Evolutionary conservation across 1,284 basidiomycete genomes (phyloP).

Genomic region (Ceratobasidium sp.): DNA sequence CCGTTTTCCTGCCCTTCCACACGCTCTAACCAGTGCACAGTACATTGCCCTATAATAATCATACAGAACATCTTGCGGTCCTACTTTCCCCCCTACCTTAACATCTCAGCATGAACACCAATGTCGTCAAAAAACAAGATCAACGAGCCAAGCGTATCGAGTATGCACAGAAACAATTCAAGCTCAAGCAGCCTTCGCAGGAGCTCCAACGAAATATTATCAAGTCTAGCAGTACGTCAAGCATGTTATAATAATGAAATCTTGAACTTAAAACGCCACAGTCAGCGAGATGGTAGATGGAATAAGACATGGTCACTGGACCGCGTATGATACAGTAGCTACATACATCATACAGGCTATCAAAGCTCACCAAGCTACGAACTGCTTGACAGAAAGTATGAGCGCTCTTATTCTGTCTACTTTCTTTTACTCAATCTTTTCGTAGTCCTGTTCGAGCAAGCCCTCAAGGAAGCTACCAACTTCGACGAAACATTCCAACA

Average conservation of each 20-base stretch:
- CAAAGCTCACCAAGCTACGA: slow-evolving; percentile 71
- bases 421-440: slow-evolving; percentile 8
- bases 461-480: slow-evolving; percentile 67
- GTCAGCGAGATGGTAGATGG: slow-evolving; percentile 70
- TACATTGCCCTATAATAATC: no score
- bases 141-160: no score
- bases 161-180: no score
- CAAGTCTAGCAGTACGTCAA: slow-evolving; percentile 12
- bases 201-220: neutral
- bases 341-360: slow-evolving; percentile 77
- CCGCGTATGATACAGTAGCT: slow-evolving; percentile 73
- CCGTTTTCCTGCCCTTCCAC: no score
- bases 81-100: no score
- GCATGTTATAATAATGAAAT: neutral
- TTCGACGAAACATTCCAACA: slow-evolving; percentile 73
- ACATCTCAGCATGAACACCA: no score
- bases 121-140: no score
- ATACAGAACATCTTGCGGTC: no score
- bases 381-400: slow-evolving; percentile 81
- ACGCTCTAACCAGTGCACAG: no score
- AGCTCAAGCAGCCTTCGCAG: neutral
- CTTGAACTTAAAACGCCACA: slow-evolving; percentile 48
- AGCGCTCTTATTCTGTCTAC: slow-evolving; percentile 28
- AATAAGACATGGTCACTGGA: slow-evolving; percentile 74
- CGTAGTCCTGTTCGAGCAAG: slow-evolving; percentile 74